A percentile compares a stretch with the other conserved stretches of the same genome.
These are phyloP conservation scores for Leptographium radiaticola DNA, from an alignment of 2,329 filamentous ascomycete genomes.

Conservation along the genomic window DNA sequence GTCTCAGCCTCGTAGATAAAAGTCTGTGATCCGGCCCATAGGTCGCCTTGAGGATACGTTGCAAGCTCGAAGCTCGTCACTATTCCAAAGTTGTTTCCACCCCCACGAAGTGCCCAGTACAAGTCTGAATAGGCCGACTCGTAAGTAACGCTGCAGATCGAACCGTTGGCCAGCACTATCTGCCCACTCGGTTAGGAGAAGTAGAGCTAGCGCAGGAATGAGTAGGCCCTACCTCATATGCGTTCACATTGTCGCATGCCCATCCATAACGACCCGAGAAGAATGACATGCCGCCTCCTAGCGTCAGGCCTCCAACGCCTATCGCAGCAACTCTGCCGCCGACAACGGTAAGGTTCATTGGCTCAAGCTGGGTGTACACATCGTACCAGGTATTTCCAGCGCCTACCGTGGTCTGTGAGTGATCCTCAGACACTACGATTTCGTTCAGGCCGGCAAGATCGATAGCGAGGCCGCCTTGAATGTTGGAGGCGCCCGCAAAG, in stretches of 20 bases:
- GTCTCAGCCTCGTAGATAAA: conserved; percentile 19
- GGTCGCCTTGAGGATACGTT: conserved; percentile 24
- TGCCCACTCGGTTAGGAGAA: background rate
- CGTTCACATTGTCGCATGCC: conserved; percentile 33
- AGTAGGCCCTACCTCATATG: conserved; percentile 29
- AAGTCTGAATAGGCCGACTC: conserved; percentile 28
- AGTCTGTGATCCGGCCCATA: conserved; percentile 27
- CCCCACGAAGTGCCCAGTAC: conserved; percentile 39
- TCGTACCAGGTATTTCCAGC: conserved; percentile 31
- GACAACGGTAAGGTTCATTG: conserved; percentile 27
- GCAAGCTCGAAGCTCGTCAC: conserved; percentile 31
- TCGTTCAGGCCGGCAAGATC: conserved; percentile 27
- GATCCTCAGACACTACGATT: conserved; percentile 19
- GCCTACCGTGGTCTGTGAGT: conserved; percentile 19
- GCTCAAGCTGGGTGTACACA: conserved; percentile 25
- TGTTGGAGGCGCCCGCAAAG: conserved; percentile 29
- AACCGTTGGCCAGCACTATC: conserved; percentile 1
- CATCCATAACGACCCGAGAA: conserved; percentile 37
- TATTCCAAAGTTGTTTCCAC: conserved; percentile 43
- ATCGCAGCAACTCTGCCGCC: conserved; percentile 32
- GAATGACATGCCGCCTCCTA: conserved; percentile 41
- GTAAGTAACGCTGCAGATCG: background rate
- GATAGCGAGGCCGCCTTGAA: conserved; percentile 26
- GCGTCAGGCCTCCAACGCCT: conserved; percentile 34
- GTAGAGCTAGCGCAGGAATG: background rate